phyloP scores from a whole-genome alignment of 23 red algal species.

The Gracilaria caudata region DNA sequence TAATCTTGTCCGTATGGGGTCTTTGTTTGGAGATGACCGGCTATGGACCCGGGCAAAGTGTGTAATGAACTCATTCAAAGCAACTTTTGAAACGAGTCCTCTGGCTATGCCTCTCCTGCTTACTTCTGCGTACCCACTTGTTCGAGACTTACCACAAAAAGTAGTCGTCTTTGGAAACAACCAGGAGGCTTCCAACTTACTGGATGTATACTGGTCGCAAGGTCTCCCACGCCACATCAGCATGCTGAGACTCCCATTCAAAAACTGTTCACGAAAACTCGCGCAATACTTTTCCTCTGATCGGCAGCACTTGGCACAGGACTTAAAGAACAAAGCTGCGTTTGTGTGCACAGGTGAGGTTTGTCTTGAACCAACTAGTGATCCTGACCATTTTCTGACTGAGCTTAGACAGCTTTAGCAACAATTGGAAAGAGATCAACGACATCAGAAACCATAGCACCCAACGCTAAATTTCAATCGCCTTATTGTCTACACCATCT shows the following conservation, averaged over 20 bases:
- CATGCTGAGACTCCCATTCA: conserved; percentile 48
- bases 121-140: conserved; percentile 49
- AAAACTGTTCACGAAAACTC: conserved; percentile 10
- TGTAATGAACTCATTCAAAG: conserved; percentile 57
- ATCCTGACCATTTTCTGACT: conserved; percentile 38
- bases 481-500: neutral
- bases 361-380: conserved; percentile 68
- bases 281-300: conserved; percentile 35
- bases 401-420: conserved; percentile 46
- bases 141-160: conserved; percentile 11
- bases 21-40: conserved; percentile 59
- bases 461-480: neutral
- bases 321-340: conserved; percentile 13
- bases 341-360: conserved; percentile 74
- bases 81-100: conserved; percentile 46
- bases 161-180: conserved; percentile 69
- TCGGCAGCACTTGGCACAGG: neutral
- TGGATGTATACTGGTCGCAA: conserved; percentile 54
- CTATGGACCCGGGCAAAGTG: conserved; percentile 22
- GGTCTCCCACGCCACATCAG: conserved; percentile 49
- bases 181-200: conserved; percentile 52
- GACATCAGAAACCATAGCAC: neutral
- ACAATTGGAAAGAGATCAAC: neutral
- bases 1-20: conserved; percentile 71
- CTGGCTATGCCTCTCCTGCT: conserved; percentile 76